Evolutionary conservation across 306 rosid species (phyloP), one percentile per base, ranked within the genome.

Genomic region (Prunus salicina): DNA sequence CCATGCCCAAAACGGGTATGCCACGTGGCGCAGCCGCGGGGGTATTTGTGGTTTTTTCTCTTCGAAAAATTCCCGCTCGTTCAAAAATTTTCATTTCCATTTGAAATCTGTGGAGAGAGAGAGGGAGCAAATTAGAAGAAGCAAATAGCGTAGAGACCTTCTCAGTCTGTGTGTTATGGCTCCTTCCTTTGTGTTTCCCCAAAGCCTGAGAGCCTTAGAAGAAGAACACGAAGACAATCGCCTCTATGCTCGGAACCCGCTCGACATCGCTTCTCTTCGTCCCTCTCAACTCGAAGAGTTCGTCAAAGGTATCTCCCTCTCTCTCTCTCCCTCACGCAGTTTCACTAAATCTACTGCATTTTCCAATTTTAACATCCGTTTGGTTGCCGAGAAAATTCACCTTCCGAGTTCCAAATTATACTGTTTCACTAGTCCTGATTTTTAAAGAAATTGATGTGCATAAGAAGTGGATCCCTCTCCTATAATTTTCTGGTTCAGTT

Each of bases 221-320:
- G 77, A 92, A 68, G 88, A 92, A 8, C 62, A 63, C 69, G 87
- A 89, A 66, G 91, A 85, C 66, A 79, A 88, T 76, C 82, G 87
- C 46, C 91, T 95, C 83, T 70, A 32, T 81, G 92, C 83, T 19
- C 89, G 61, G 49, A 89, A 85, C 71, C 82, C 82, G 16, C 25
- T 69, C 49, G 78, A 92, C 77, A 30, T 87, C 50, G 28, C 92
- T 28, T 84, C 89, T 50, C 80, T 92, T 30, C 86, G 80, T 11
- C 68, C 96, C 43, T 85, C 96, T 49, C 82, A 89, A 81, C 87
- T 95, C 55, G 93, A 92, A 76, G 98, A 95, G 71, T 90, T 92
- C 79, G 96, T 92, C 83, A 95, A 95, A 95, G 97, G 98, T 93
- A 41, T 12, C 50, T 63, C 62, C 16, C 53, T 62, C 12, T 50